Percentiles rank a stretch among this genome's conserved stretches.
These are phyloP conservation scores for Tylopilus vinaceipallidus DNA, from an alignment of 768 basidiomycete genomes.

Conservation along the genomic window DNA sequence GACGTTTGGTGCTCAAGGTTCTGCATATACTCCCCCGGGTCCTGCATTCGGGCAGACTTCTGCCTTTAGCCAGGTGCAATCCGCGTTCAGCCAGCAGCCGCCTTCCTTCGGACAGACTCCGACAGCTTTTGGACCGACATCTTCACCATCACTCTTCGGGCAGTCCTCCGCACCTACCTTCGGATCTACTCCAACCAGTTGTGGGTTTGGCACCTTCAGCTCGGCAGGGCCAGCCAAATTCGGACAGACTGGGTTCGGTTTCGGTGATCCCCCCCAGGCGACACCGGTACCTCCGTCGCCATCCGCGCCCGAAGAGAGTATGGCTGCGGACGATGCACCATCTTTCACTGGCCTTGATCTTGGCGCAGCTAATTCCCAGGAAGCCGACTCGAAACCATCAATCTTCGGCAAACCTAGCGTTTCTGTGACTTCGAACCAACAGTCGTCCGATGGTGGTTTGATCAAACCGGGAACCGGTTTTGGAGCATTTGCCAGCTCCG, in stretches of 20 bases:
- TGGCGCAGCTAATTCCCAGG: conserved; percentile 23
- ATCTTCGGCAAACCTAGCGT: conserved; percentile 32
- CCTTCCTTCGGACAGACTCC: conserved; percentile 23
- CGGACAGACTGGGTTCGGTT: conserved; percentile 28
- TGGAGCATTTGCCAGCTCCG: conserved; percentile 28
- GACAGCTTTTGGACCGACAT: conserved; percentile 12
- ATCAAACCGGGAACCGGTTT: conserved; percentile 38
- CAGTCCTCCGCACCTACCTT: conserved; percentile 21
- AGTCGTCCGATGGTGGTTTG: conserved; percentile 16
- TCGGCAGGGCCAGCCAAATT: conserved; percentile 33
- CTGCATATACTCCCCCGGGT: conserved; percentile 16
- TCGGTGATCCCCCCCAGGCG: conserved; percentile 12
- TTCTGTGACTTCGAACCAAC: conserved; percentile 9
- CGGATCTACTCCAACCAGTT: conserved; percentile 16
- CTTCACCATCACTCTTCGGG: conserved; percentile 20
- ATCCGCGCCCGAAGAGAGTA: conserved; percentile 28
- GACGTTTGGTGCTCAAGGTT: conserved; percentile 22
- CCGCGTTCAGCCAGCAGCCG: conserved; percentile 18
- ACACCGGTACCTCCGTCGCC: background rate
- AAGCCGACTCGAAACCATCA: conserved; percentile 26
- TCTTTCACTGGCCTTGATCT: conserved; percentile 34
- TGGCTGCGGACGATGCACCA: conserved; percentile 33
- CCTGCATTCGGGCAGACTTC: conserved; percentile 35
- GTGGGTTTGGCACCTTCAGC: conserved; percentile 34
- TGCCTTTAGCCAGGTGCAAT: conserved; percentile 16